A percentile compares a stretch with the other conserved stretches of the same genome.
Conservation (phyloP, 345 rosid genomes). For the Odontarrhena argentea region DNA sequence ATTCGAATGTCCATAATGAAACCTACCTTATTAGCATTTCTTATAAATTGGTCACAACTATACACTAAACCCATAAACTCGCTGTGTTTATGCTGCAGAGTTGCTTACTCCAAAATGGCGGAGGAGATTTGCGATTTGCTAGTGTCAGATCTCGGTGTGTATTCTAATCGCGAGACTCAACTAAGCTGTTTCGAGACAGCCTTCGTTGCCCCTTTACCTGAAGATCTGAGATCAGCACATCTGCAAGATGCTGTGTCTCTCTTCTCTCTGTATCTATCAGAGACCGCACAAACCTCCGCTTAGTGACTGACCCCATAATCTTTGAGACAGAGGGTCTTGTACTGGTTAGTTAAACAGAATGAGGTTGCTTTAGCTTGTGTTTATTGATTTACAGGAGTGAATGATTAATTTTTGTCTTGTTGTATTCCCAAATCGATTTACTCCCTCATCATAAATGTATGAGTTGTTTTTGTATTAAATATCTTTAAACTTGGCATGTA, state of each 20-base stretch:
- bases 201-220: slow-evolving; percentile 70
- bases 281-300: slow-evolving; percentile 44
- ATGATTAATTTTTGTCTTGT: slow-evolving; percentile 13
- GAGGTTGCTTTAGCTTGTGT: slow-evolving; percentile 8
- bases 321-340: not conserved
- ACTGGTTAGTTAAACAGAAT: slow-evolving; percentile 12
- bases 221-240: slow-evolving; percentile 67
- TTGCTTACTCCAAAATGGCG: slow-evolving; percentile 83
- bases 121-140: slow-evolving; percentile 72
- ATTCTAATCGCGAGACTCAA: slow-evolving; percentile 60
- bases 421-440: slow-evolving; percentile 1
- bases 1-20: slow-evolving; percentile 9
- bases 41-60: not conserved
- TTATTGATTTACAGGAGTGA: slow-evolving; percentile 14
- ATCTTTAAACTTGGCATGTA: too few relatives aligned
- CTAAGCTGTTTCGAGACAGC: slow-evolving; percentile 70
- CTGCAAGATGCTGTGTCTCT: slow-evolving; percentile 89
- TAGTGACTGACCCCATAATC: not conserved
- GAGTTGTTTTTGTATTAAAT: too few relatives aligned
- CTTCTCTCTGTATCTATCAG: slow-evolving; percentile 74
- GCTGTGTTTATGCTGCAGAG: slow-evolving; percentile 50
- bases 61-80: not conserved
- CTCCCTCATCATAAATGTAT: too few relatives aligned
- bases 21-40: not conserved
- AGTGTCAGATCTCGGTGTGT: slow-evolving; percentile 49